Base-by-base conservation (phyloP, 257 asterid species). In the Handroanthus guayacan region DNA sequence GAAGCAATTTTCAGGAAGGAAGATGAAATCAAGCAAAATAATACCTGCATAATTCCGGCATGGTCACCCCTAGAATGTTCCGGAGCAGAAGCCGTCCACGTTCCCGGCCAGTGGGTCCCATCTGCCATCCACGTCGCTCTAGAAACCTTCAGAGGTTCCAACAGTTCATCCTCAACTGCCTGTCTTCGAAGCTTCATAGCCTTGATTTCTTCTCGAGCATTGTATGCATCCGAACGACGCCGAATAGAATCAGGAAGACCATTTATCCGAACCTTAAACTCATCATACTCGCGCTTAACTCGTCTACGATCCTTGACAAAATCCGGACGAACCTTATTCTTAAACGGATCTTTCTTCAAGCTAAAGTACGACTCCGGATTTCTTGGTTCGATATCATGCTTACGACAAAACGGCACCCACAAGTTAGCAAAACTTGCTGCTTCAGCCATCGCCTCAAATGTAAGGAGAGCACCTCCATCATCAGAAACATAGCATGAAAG, bases 81-180 rank as follows among this genome's bases (percentile, higher is more conserved):
- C 0, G 86, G 55, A 37, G 86, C 71, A 17, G 89, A 67, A 82
- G 68, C 82, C 16, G 80, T 56, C 97, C 96, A 91, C 12, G 97
- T 91, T 37, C 97, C 96, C 0, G 96, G 97, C 97, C 97, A 91
- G 79, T 89, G 94, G 55, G 97, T 88, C 39, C 92, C 96, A 79
- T 91, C 97, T 3, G 97, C 97, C 97, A 91, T 91, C 97, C 97
- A 91, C 3, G 97, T 91, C 4, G 92, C 95, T 69, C 86, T 87
- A 13, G 90, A 64, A 58, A 89, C 79, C 87, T 91, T 91, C 76
- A 89, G 74, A 3, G 91, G 86, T 62, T 89, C 94, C 52, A 75
- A 76, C 0, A 71, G 73, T 43, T 85, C 89, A 69, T 89, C 96
- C 9, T 89, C 89, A 12, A 78, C 83, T 13, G 61, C 65, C 85